A percentile compares a stretch with the other conserved stretches of the same genome.
Conservation (phyloP, 352 stramenopile genomes). For the Phytophthora meadii region DNA sequence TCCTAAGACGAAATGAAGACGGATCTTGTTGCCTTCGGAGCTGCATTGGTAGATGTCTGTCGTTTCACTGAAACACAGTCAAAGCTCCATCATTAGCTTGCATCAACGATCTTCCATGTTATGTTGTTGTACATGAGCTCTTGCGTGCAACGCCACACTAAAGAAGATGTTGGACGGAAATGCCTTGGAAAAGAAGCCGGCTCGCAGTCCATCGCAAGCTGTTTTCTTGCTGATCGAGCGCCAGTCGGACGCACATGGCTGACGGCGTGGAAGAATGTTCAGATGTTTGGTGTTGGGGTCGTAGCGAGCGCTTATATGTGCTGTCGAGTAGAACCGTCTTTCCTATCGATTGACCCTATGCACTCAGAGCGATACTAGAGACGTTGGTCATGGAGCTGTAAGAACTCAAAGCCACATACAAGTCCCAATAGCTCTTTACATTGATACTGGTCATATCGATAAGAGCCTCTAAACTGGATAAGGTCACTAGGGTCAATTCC, state of each 20-base stretch:
- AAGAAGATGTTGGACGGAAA: not conserved
- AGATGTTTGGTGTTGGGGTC: slow-evolving; percentile 3
- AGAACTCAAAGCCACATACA: too few relatives aligned
- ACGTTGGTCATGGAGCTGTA: too few relatives aligned
- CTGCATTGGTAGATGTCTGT: not conserved
- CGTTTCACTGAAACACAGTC: not conserved
- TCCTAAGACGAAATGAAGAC: not conserved
- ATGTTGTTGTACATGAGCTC: too few relatives aligned
- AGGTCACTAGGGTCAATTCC: slow-evolving; percentile 3
- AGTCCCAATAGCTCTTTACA: not conserved
- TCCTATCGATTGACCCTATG: not conserved
- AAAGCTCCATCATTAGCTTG: too few relatives aligned
- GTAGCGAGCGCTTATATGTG: not conserved
- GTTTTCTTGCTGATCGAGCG: not conserved
- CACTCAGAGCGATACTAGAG: too few relatives aligned
- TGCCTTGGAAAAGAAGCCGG: not conserved
- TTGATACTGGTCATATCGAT: not conserved
- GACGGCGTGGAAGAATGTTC: slow-evolving; percentile 2
- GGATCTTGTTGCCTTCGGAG: not conserved
- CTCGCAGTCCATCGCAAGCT: not conserved
- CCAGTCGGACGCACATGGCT: too few relatives aligned
- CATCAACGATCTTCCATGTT: too few relatives aligned
- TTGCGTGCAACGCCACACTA: not conserved
- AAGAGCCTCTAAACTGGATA: slow-evolving; percentile 10
- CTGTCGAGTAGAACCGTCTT: not conserved